These are phyloP conservation scores for Coelastrella sp. DNA, from an alignment of 139 green algal genomes.

Conservation along the genomic window DNA sequence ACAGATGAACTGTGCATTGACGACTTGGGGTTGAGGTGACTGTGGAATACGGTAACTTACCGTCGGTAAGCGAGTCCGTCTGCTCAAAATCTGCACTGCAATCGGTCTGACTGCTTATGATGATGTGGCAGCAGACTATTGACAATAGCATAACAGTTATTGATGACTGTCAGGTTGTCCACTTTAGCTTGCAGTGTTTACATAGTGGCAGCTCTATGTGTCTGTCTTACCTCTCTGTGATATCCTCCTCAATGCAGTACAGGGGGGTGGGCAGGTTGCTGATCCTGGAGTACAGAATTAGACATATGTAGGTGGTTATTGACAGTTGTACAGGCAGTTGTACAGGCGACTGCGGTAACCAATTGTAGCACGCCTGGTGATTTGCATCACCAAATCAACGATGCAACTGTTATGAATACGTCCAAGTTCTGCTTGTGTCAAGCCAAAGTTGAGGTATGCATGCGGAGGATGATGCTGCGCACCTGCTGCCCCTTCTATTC, in stretches of 20 bases:
- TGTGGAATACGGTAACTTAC: no score
- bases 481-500: slow-evolving; percentile 23
- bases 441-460: not conserved
- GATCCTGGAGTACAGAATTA: slow-evolving; percentile 6
- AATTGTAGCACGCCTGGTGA: not conserved
- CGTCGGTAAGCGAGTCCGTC: no score
- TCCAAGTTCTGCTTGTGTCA: not conserved
- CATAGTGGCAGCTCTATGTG: no score
- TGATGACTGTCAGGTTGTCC: not conserved
- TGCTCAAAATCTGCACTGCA: no score
- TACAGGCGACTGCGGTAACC: not conserved
- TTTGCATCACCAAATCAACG: not conserved
- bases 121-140: no score
- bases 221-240: not conserved
- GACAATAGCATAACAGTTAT: not conserved
- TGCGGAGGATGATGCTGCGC: not conserved
- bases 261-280: slow-evolving; percentile 13
- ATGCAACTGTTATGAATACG: not conserved
- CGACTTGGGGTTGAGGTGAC: no score
- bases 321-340: not conserved
- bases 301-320: not conserved
- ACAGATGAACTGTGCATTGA: no score
- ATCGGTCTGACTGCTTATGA: no score
- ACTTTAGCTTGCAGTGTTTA: not conserved
- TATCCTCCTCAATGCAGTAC: slow-evolving; percentile 23